These are phyloP conservation scores for Rhizopus sp. DNA, from an alignment of 371 early-diverging fungal species.

Conservation along the genomic window DNA sequence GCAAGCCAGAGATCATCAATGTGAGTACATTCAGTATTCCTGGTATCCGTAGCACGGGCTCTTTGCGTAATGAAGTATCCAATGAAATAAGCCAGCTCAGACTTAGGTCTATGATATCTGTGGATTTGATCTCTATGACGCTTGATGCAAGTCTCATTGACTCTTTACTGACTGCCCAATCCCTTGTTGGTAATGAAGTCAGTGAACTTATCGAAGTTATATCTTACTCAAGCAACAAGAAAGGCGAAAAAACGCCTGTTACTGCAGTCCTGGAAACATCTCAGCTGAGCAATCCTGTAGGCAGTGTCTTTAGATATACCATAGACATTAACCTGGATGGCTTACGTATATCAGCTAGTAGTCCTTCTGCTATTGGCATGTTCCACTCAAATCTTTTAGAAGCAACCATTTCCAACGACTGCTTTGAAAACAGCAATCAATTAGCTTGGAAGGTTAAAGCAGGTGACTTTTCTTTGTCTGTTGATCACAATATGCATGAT, in stretches of 20 bases:
- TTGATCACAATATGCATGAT: conserved; percentile 56
- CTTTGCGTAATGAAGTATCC: conserved; percentile 26
- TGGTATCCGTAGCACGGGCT: conserved; percentile 61
- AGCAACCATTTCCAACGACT: conserved; percentile 60
- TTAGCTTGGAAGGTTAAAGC: conserved; percentile 61
- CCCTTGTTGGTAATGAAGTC: conserved; percentile 74
- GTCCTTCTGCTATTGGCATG: conserved; percentile 66
- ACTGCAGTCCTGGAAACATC: background rate
- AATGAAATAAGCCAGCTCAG: conserved; percentile 17
- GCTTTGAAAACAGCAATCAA: conserved; percentile 4
- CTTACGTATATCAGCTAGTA: conserved; percentile 63
- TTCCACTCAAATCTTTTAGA: conserved; percentile 69
- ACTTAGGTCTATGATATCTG: conserved; percentile 57
- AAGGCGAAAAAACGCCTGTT: conserved; percentile 3
- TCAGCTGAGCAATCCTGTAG: background rate
- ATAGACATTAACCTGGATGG: conserved; percentile 68
- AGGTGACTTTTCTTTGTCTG: conserved; percentile 57
- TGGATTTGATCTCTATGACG: conserved; percentile 68
- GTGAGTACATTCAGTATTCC: conserved; percentile 60
- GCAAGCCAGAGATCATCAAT: conserved; percentile 31
- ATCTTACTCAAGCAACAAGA: conserved; percentile 48
- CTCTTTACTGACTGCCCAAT: conserved; percentile 77
- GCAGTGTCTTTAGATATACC: conserved; percentile 45
- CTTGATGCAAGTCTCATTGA: conserved; percentile 76
- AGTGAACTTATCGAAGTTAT: conserved; percentile 77